Evolutionary conservation across 768 basidiomycete species (phyloP).

Genomic region (Lactarius trivialis): DNA sequence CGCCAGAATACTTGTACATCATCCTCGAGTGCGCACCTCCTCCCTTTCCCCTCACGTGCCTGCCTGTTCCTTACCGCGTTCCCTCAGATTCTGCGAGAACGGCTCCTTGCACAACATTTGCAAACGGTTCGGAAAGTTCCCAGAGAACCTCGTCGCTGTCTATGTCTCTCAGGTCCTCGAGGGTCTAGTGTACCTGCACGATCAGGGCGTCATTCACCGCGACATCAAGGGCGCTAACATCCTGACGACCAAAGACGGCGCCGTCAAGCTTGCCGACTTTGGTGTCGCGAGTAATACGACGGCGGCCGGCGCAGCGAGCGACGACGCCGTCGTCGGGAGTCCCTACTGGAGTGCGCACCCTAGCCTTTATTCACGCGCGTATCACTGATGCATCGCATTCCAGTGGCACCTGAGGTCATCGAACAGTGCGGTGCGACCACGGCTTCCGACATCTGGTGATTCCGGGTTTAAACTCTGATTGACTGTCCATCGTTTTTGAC

Average conservation of each 20-base stretch:
- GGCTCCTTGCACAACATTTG: slow-evolving; percentile 92
- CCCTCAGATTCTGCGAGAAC: slow-evolving; percentile 92
- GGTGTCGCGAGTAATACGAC: slow-evolving; percentile 80
- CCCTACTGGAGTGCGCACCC: slow-evolving; percentile 85
- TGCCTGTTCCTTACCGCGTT: background rate
- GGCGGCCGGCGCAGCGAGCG: slow-evolving; percentile 64
- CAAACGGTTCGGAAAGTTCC: slow-evolving; percentile 98
- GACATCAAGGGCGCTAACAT: slow-evolving; percentile 99
- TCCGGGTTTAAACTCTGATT: slow-evolving; percentile 1
- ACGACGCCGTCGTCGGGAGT: slow-evolving; percentile 92
- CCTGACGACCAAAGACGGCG: slow-evolving; percentile 96
- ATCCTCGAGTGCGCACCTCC: slow-evolving; percentile 70
- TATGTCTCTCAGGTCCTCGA: slow-evolving; percentile 96
- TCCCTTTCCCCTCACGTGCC: background rate
- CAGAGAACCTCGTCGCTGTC: slow-evolving; percentile 91
- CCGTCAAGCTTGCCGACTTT: slow-evolving; percentile 98
- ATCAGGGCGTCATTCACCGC: slow-evolving; percentile 98
- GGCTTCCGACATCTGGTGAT: slow-evolving; percentile 90
- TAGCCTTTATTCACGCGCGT: background rate
- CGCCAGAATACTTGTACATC: slow-evolving; percentile 90
- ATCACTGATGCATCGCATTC: background rate
- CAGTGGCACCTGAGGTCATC: slow-evolving; percentile 98
- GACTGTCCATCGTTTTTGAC: slow-evolving; percentile 1
- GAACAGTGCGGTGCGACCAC: slow-evolving; percentile 97
- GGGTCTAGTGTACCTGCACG: slow-evolving; percentile 94